Conservation (phyloP, 2,329 filamentous ascomycete species). For the Fusarium equiseti region DNA sequence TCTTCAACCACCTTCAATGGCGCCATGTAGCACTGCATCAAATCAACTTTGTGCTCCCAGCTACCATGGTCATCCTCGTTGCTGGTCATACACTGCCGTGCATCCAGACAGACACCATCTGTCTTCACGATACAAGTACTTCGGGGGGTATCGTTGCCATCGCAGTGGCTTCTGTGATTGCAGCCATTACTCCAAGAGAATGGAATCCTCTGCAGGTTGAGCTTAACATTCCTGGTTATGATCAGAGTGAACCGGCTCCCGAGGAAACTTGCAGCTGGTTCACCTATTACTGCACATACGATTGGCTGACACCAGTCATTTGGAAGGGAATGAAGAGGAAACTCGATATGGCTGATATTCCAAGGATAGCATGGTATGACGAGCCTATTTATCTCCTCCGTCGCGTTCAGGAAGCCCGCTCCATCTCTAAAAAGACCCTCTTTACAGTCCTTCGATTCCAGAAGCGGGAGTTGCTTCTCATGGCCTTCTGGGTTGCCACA, state of each 20-base stretch:
- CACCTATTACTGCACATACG: constrained; percentile 63
- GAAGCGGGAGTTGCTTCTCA: constrained; percentile 57
- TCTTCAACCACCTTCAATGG: constrained; percentile 58
- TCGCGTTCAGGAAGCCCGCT: constrained; percentile 58
- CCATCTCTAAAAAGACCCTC: constrained; percentile 58
- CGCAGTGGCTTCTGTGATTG: constrained; percentile 54
- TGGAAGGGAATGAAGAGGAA: constrained; percentile 60
- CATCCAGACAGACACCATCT: constrained; percentile 53
- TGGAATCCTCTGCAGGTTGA: constrained; percentile 61
- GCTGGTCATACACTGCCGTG: constrained; percentile 59
- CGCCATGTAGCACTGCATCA: constrained; percentile 62
- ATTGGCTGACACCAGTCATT: constrained; percentile 63
- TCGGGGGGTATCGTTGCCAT: constrained; percentile 55
- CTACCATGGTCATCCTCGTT: constrained; percentile 53
- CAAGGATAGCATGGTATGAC: constrained; percentile 66
- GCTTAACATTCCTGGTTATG: constrained; percentile 54
- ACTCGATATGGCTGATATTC: constrained; percentile 62
- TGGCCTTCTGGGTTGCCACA: constrained; percentile 57
- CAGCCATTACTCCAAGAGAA: constrained; percentile 61
- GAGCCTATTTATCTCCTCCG: constrained; percentile 63
- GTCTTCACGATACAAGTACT: constrained; percentile 48
- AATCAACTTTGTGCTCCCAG: constrained; percentile 60
- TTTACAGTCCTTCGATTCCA: constrained; percentile 61
- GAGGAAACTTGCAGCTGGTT: constrained; percentile 68
- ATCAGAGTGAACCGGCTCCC: constrained; percentile 58